phyloP scores from a whole-genome alignment of 2,329 filamentous ascomycete genomes.

The Fusarium sp. region DNA sequence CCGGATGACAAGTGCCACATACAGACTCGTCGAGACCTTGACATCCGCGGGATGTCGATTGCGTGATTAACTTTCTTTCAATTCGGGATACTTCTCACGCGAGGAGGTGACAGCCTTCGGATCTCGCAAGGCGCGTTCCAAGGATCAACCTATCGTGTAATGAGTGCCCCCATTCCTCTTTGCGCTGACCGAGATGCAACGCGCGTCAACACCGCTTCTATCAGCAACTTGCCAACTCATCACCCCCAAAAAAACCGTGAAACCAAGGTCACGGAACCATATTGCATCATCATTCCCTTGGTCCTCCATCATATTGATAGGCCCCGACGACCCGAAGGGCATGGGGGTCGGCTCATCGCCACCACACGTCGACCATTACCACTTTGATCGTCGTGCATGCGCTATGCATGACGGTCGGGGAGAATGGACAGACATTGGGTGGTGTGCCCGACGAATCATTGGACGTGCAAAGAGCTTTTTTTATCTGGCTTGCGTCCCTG shows the following conservation, averaged over 20 bases:
- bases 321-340: slow-evolving; percentile 39
- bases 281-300: slow-evolving; percentile 33
- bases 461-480: slow-evolving; percentile 25
- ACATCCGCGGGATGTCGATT: slow-evolving; percentile 23
- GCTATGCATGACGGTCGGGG: slow-evolving; percentile 32
- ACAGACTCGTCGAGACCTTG: not conserved
- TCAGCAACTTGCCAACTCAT: slow-evolving; percentile 5
- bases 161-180: not conserved
- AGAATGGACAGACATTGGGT: slow-evolving; percentile 25
- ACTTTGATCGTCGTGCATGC: slow-evolving; percentile 32
- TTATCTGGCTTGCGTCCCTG: not conserved
- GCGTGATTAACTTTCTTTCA: slow-evolving; percentile 35
- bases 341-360: slow-evolving; percentile 36
- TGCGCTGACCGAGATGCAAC: not conserved
- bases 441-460: slow-evolving; percentile 20
- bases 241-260: slow-evolving; percentile 14
- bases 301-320: slow-evolving; percentile 20
- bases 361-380: slow-evolving; percentile 36
- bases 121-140: slow-evolving; percentile 29
- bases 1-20: not conserved
- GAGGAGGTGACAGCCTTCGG: slow-evolving; percentile 21
- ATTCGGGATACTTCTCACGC: slow-evolving; percentile 21
- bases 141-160: not conserved
- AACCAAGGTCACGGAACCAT: not conserved
- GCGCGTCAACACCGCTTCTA: not conserved